Evolutionary conservation across 345 rosid genomes (phyloP).

Genomic region (Syzygium jambos): DNA sequence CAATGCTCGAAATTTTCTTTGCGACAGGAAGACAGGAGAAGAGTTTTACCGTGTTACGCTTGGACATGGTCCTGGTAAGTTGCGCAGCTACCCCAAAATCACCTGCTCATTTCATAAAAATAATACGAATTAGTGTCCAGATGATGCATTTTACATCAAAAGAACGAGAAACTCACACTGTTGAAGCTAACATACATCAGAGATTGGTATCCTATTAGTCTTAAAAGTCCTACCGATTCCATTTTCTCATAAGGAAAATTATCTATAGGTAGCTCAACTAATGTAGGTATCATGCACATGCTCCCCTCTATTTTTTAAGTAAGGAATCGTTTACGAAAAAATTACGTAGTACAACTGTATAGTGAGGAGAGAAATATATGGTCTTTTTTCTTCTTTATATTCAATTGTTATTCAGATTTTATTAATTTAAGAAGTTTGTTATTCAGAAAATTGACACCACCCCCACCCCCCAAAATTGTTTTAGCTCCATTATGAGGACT

Average conservation of each 20-base stretch:
- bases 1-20: not conserved
- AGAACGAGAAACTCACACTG: not conserved
- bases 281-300: not conserved
- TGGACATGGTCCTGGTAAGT: constrained; percentile 98
- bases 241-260: not conserved
- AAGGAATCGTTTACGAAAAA: not conserved
- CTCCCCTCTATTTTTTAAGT: not conserved
- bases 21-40: not conserved
- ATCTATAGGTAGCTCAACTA: not conserved
- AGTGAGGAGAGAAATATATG: not conserved
- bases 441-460: not conserved
- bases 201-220: not conserved
- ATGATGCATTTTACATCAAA: not conserved
- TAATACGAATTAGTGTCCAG: not conserved
- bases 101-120: constrained; percentile 38
- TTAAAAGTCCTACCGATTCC: not conserved
- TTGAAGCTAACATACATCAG: not conserved
- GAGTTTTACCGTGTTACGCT: constrained; percentile 77
- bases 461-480: not conserved
- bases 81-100: constrained; percentile 99
- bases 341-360: not conserved
- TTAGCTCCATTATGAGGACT: not conserved
- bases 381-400: not conserved
- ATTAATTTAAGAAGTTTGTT: not conserved
- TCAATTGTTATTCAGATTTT: not conserved